Conservation (phyloP, 495 filamentous ascomycete species). For the Beverwykella pulmonaria region DNA sequence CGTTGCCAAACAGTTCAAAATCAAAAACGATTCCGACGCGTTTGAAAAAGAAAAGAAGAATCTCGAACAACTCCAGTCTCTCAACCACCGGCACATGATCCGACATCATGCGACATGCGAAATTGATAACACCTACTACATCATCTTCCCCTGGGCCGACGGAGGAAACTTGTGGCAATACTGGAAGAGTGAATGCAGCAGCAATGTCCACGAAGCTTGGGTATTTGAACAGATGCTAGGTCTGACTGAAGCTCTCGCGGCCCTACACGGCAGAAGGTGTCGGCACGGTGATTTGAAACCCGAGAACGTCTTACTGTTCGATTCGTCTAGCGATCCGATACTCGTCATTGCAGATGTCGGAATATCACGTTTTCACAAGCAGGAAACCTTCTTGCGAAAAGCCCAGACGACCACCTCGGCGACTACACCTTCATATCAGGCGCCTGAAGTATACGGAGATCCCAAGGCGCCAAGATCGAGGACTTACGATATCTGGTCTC, state of each 20-base stretch:
- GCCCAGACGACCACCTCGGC: neutral
- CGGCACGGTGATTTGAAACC: conserved; percentile 22
- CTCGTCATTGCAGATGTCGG: conserved; percentile 11
- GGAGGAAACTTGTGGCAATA: conserved; percentile 1
- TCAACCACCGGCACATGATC: neutral
- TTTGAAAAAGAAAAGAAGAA: neutral
- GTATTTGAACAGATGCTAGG: neutral
- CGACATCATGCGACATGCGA: neutral
- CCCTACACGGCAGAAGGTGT: neutral
- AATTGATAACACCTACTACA: neutral
- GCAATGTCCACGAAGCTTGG: neutral
- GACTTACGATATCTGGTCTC: conserved; percentile 13
- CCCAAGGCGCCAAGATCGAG: neutral
- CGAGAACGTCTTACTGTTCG: conserved; percentile 6
- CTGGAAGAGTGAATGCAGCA: conserved; percentile 11
- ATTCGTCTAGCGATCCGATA: neutral
- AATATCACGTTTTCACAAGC: neutral
- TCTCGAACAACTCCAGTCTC: neutral
- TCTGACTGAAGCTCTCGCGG: neutral
- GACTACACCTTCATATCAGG: conserved; percentile 7
- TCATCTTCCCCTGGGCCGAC: conserved; percentile 14
- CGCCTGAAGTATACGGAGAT: neutral
- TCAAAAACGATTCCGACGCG: neutral
- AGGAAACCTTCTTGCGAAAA: neutral
- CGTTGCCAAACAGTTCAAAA: neutral